Conservation (phyloP, 106 monocot species). For the Iris macrosiphon region DNA sequence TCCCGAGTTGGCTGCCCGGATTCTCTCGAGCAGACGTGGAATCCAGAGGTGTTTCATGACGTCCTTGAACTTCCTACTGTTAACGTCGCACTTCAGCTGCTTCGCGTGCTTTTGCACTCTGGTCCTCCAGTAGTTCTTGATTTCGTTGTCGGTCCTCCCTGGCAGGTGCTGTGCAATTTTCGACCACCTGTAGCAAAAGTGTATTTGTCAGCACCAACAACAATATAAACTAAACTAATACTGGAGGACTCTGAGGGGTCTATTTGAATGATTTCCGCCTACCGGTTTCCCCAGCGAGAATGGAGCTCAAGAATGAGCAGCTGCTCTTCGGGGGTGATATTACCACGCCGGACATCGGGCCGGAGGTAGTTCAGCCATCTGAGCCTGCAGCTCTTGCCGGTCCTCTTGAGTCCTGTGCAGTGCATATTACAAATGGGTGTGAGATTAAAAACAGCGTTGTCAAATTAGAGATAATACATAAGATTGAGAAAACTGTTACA, state of each 20-base stretch:
- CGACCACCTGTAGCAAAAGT: constrained; percentile 56
- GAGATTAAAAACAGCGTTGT: no score
- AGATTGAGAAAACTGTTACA: no score
- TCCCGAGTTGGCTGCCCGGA: constrained; percentile 27
- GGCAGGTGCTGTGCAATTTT: constrained; percentile 86
- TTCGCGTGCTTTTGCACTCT: constrained; percentile 88
- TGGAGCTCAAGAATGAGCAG: constrained; percentile 83
- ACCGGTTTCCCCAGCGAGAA: constrained; percentile 76
- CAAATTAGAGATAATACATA: no score
- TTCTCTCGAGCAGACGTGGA: constrained; percentile 69
- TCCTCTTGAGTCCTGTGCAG: constrained; percentile 48
- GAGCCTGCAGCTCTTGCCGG: constrained; percentile 89
- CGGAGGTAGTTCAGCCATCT: constrained; percentile 91
- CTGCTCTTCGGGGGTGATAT: constrained; percentile 78
- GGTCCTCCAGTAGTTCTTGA: constrained; percentile 95
- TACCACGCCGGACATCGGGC: constrained; percentile 66
- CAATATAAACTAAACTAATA: no score
- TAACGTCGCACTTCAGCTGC: constrained; percentile 68
- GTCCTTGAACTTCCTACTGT: constrained; percentile 73
- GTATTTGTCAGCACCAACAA: no score
- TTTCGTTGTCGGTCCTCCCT: constrained; percentile 77
- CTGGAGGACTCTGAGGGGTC: no score
- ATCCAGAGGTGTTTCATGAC: constrained; percentile 75
- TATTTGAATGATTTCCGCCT: no score
- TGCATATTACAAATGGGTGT: no score